Conservation (phyloP, 441 rosid genomes). For the Geranium incanum region DNA sequence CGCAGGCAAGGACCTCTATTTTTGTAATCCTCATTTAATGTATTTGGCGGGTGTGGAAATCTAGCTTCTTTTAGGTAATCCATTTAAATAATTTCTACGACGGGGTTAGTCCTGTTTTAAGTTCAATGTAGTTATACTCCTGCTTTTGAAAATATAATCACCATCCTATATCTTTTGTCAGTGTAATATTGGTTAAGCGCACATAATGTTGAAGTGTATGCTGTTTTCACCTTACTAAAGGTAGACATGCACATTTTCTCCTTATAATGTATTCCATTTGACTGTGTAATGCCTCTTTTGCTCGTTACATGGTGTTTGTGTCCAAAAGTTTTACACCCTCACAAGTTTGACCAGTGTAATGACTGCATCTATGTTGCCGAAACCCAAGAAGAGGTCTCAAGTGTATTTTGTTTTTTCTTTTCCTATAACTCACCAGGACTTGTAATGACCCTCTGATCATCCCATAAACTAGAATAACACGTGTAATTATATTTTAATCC, state of each 20-base stretch:
- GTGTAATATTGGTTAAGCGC: not conserved
- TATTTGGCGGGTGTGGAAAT: not conserved
- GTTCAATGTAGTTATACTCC: not conserved
- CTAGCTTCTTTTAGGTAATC: not conserved
- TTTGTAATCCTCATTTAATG: not conserved
- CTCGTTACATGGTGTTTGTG: not conserved
- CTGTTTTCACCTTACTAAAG: not conserved
- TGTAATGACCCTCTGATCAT: not conserved
- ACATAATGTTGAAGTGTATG: not conserved
- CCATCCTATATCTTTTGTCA: not conserved
- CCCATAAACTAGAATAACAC: not conserved
- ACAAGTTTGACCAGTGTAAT: no score
- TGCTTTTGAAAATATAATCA: constrained; percentile 1
- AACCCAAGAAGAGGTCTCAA: not conserved
- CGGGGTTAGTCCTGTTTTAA: not conserved
- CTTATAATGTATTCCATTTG: not conserved
- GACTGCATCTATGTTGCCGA: not conserved
- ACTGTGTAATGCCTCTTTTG: not conserved
- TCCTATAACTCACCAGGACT: not conserved
- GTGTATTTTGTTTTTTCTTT: not conserved
- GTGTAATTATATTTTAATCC: not conserved
- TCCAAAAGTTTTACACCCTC: not conserved
- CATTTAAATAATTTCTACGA: not conserved
- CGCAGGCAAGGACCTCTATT: constrained; percentile 42
- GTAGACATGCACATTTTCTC: not conserved